Evolutionary conservation across 441 rosid species (phyloP), one percentile per base, ranked within the genome.

Genomic region (Gossypium laxum): DNA sequence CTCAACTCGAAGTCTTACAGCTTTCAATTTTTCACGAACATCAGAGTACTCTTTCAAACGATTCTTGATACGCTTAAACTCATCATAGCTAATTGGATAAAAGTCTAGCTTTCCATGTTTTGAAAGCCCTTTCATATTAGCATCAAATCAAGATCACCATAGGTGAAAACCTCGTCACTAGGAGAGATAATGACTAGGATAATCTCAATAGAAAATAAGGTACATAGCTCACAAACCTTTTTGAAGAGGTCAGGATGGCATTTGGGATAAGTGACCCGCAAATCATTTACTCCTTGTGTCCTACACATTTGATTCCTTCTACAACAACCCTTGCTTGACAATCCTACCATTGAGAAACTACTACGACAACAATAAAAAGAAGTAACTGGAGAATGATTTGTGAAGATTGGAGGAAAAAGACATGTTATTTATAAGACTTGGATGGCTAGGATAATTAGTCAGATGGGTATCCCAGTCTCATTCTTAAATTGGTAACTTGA

Each of bases 351-450:
- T 22, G 30, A 12, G 24, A 60, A 61, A 61, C 19, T 10, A 45
- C 51, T 38, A 60, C 12, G 50, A 58, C 1, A 69, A 52, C 21
- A 60, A 61, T 21, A 45, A 3, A 4, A 63, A 58, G n/a, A 22
- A 22, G 34, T 12, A 0, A n/a, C 38, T 45, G 0, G 56, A 51
- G 43, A 38, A 43, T 22, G 43, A 52, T 5, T 22, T 54, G 67
- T 48, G 56, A 72, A 65, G 30, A 15, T 17, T 28, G n/a, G 60
- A 55, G 67, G 51, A 71, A 58, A 3, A 69, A 15, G 28, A 43
- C 47, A 21, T 18, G n/a, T 15, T 7, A 74, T 74, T 77, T 77
- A 80, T 80, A 74, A 75, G 63, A 12, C 21, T 68, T 69, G 8
- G 24, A 22, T 26, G 67, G 34, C 62, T 48, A 15, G 2, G 45